phyloP scores from a whole-genome alignment of 306 rosid genomes.

The Acacia melanoxylon region DNA sequence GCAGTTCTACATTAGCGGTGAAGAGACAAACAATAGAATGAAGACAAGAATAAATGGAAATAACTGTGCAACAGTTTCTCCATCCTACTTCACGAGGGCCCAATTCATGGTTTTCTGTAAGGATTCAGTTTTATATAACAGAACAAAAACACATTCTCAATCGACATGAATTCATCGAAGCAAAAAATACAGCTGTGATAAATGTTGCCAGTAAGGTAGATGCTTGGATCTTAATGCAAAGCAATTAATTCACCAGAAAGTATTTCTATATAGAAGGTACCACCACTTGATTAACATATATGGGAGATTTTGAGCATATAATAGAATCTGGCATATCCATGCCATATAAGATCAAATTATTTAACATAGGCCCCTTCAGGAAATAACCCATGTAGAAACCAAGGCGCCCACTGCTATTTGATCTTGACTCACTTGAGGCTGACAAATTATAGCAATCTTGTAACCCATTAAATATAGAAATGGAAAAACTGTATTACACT shows the following conservation, averaged over 20 bases:
- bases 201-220: not conserved
- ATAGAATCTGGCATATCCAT: conserved; percentile 15
- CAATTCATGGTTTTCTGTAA: not conserved
- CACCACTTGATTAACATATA: conserved; percentile 12
- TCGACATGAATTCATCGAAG: not conserved
- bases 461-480: not conserved
- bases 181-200: not conserved
- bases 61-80: not conserved
- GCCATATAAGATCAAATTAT: conserved; percentile 17
- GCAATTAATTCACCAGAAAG: not conserved
- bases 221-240: not conserved
- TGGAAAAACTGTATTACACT: not conserved
- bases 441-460: not conserved
- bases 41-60: not conserved
- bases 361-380: not conserved
- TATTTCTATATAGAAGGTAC: not conserved
- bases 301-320: conserved; percentile 1
- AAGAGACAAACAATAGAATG: not conserved
- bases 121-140: not conserved
- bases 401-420: not conserved
- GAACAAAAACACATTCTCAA: not conserved
- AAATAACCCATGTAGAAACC: not conserved
- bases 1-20: not conserved
- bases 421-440: not conserved
- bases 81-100: not conserved